These are phyloP conservation scores for Massariosphaeria phaeospora DNA, from an alignment of 495 filamentous ascomycete genomes.

Conservation along the genomic window DNA sequence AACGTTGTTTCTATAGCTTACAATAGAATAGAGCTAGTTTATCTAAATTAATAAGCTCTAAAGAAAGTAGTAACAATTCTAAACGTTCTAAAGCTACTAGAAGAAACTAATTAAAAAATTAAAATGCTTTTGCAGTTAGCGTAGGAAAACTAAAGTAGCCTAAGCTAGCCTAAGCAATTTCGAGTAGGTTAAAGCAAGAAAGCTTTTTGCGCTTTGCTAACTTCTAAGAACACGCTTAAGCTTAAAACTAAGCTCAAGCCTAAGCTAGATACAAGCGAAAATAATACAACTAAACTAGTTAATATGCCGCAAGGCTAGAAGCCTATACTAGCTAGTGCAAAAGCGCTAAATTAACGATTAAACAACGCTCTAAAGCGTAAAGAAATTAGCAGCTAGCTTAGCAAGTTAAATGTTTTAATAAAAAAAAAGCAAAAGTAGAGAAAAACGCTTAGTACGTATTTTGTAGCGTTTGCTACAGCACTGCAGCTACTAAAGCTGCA, in stretches of 20 bases:
- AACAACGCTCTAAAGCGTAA: not conserved
- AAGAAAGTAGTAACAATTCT: not conserved
- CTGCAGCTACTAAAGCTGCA: not conserved
- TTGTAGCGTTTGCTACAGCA: not conserved
- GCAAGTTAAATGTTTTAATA: not conserved
- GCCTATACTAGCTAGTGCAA: not conserved
- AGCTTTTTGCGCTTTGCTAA: not conserved
- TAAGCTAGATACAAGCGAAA: not conserved
- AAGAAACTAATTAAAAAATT: not conserved
- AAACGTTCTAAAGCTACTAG: no score
- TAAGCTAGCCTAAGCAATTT: not conserved
- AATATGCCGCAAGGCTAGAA: not conserved
- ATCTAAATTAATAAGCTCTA: not conserved
- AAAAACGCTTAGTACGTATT: not conserved
- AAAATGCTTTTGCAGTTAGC: not conserved
- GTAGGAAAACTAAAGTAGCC: no score
- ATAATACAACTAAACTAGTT: not conserved
- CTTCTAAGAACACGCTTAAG: not conserved
- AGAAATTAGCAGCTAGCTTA: not conserved
- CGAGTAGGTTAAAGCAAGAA: not conserved
- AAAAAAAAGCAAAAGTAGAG: not conserved
- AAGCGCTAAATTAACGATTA: not conserved
- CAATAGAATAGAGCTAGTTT: not conserved
- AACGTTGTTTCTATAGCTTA: conserved; percentile 6
- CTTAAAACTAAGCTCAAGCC: not conserved